Evolutionary conservation across 768 basidiomycete genomes (phyloP).

Genomic region (Zangia roseola): DNA sequence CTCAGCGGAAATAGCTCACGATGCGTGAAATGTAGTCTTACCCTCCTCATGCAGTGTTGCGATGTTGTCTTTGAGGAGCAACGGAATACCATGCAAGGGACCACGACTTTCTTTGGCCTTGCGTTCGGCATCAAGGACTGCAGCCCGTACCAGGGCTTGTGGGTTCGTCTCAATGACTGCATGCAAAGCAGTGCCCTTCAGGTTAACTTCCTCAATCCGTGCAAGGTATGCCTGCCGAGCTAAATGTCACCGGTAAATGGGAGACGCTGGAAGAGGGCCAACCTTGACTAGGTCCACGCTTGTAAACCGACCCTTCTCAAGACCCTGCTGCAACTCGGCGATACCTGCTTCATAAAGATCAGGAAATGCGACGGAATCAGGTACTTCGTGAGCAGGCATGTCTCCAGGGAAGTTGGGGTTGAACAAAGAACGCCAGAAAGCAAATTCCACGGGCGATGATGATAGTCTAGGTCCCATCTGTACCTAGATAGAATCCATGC

Average conservation of each 20-base stretch:
- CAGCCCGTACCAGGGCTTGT: constrained; percentile 51
- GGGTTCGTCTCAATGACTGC: constrained; percentile 64
- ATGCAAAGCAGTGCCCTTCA: constrained; percentile 53
- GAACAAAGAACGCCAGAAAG: constrained; percentile 6
- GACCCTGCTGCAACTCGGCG: constrained; percentile 51
- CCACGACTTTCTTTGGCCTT: constrained; percentile 43
- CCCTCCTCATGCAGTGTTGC: constrained; percentile 34
- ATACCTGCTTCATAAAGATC: constrained; percentile 66
- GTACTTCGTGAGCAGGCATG: constrained; percentile 5
- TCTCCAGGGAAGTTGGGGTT: constrained; percentile 10
- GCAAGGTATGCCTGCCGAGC: constrained; percentile 56
- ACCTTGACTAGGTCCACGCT: constrained; percentile 67
- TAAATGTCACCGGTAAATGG: background rate
- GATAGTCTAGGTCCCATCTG: background rate
- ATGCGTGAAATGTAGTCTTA: constrained; percentile 2
- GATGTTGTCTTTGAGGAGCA: constrained; percentile 53
- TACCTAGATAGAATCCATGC: background rate
- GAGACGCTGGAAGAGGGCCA: background rate
- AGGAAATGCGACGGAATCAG: constrained; percentile 34
- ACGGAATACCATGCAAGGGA: constrained; percentile 55
- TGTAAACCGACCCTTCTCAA: constrained; percentile 50
- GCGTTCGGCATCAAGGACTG: constrained; percentile 48
- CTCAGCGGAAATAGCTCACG: background rate
- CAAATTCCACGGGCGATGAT: background rate
- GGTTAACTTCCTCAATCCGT: constrained; percentile 65